Base-by-base conservation (phyloP, 441 rosid genomes). In the Eruca vesicaria region DNA sequence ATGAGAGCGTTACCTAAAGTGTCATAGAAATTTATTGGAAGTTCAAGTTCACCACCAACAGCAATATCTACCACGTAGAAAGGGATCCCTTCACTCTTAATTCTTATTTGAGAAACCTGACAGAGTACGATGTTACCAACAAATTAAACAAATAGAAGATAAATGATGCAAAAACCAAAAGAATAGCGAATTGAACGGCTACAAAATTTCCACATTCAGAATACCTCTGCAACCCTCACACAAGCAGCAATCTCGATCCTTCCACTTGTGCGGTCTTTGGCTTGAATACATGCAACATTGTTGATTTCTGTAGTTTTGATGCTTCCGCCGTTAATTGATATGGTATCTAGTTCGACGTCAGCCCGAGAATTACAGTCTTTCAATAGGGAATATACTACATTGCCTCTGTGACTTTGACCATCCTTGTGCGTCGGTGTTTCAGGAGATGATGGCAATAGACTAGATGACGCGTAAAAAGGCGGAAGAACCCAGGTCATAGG, bases 401-500 rank as follows among this genome's bases (percentile, higher is more conserved):
- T 79, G 81, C 97, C 94, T 82, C 84, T 89, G 78, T 74, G 85
- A 84, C 77, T 84, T 66, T 83, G 90, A 73, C 91, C 72, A 82
- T 90, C 94, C 85, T 79, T 76, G 41, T 84, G 85, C 65, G 85
- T 83, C 57, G 79, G 82, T 61, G 85, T 76, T 73, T 87, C 92
- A 32, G 45, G 29, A 19, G 92, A 86, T 36, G 81, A 86, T 29
- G 95, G 91, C 78, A 95, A 86, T 63, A 89, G 82, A 79, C 84
- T 77, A 68, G 97, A 93, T 73, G 97, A 86, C 32, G 88, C 70
- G 83, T 91, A 95, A 68, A 82, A 84, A n/a, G 99, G 97, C 48
- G 99, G 99, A 71, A 95, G 91, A 83, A 93, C 68, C 99, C 99
- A 93, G 73, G 99, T 91, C 74, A 89, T 81, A 60, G 94, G 95